Conservation (phyloP, 2,329 filamentous ascomycete species). For the Sporothrix mexicana region DNA sequence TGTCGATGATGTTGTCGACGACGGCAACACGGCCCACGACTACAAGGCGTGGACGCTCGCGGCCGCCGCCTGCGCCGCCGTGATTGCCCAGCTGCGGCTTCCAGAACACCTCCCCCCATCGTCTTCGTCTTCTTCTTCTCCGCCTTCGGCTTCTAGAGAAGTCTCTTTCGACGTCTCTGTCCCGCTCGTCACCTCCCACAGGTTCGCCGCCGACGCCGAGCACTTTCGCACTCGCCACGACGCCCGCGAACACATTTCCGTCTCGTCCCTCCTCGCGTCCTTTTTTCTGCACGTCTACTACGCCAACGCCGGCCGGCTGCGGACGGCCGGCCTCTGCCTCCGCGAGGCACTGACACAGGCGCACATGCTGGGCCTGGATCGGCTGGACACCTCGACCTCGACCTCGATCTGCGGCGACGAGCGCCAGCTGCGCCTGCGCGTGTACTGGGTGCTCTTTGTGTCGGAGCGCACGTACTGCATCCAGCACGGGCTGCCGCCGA, state of each 20-base stretch:
- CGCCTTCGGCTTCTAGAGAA: too few species aligned
- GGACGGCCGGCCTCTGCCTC: background rate
- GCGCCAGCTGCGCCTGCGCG: background rate
- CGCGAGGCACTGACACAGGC: constrained; percentile 11
- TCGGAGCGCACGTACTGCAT: constrained; percentile 20
- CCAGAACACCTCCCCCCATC: background rate
- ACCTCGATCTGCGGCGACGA: background rate
- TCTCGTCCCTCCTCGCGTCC: background rate
- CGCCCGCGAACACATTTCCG: constrained; percentile 16
- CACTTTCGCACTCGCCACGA: constrained; percentile 13
- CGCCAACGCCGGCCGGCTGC: constrained; percentile 14
- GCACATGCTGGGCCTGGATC: constrained; percentile 19
- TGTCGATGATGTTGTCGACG: background rate
- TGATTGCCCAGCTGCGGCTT: constrained; percentile 13
- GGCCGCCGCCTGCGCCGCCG: background rate
- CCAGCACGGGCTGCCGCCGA: constrained; percentile 13
- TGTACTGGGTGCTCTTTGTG: constrained; percentile 13
- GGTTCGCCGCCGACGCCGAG: constrained; percentile 16
- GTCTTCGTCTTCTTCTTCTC: too few species aligned
- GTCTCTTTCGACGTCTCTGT: too few species aligned
- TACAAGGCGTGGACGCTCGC: constrained; percentile 12
- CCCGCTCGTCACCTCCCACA: constrained; percentile 5
- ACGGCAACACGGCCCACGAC: background rate
- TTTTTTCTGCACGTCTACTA: constrained; percentile 16
- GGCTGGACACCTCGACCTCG: background rate